phyloP scores from a whole-genome alignment of 768 basidiomycete genomes.

The Lentinula sp. region DNA sequence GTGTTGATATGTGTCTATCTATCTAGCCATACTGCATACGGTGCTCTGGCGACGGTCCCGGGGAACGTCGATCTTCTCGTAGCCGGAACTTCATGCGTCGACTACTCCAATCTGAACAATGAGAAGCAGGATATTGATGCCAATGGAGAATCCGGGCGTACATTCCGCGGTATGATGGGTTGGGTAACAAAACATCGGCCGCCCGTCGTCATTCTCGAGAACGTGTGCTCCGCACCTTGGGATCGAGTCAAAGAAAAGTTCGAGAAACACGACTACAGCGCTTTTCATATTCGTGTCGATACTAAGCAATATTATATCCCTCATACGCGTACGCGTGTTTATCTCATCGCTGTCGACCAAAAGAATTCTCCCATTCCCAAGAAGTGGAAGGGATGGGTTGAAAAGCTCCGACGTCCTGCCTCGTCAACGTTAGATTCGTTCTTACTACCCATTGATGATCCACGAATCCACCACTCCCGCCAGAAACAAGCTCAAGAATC shows the following conservation, averaged over 20 bases:
- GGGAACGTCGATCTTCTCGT: conserved; percentile 87
- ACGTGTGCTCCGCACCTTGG: conserved; percentile 93
- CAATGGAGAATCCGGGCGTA: conserved; percentile 89
- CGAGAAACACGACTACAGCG: conserved; percentile 68
- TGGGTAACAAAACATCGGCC: conserved; percentile 88
- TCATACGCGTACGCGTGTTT: conserved; percentile 88
- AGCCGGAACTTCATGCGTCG: conserved; percentile 94
- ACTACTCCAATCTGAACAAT: conserved; percentile 94
- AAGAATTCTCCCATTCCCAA: conserved; percentile 52
- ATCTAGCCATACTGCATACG: conserved; percentile 84
- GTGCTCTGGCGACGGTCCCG: conserved; percentile 77
- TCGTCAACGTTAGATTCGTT: conserved; percentile 90
- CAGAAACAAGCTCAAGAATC: conserved; percentile 75
- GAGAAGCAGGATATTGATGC: conserved; percentile 86
- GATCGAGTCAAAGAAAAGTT: conserved; percentile 69
- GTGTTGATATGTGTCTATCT: conserved; percentile 9
- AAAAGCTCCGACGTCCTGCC: conserved; percentile 72
- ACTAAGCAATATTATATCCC: conserved; percentile 92
- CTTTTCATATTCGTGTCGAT: conserved; percentile 64
- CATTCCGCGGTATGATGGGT: conserved; percentile 91
- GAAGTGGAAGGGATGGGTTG: conserved; percentile 61
- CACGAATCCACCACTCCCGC: conserved; percentile 84
- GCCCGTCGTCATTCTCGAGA: conserved; percentile 90
- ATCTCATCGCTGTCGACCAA: conserved; percentile 75
- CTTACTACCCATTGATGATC: conserved; percentile 85